Evolutionary conservation across 495 filamentous ascomycete species (phyloP).

Genomic region (Trypethelium eluteriae): DNA sequence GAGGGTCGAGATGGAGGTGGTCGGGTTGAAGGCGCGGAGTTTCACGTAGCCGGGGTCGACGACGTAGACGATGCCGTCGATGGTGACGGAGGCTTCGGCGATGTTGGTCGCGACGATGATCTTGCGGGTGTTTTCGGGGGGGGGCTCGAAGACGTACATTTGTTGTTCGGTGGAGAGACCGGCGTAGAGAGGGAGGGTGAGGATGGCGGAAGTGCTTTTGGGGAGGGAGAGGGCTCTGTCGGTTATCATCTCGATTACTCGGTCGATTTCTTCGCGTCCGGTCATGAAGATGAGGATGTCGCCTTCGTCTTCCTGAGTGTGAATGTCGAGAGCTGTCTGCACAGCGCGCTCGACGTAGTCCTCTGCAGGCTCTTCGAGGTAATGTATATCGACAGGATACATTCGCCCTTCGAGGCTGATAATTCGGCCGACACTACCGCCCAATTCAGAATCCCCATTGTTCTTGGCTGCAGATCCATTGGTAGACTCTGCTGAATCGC

Average conservation of each 20-base stretch:
- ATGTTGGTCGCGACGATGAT: slow-evolving; percentile 39
- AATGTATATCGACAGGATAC: slow-evolving; percentile 86
- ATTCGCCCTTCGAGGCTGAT: slow-evolving; percentile 85
- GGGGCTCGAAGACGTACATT: slow-evolving; percentile 38
- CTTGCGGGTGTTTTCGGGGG: slow-evolving; percentile 34
- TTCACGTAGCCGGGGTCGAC: slow-evolving; percentile 66
- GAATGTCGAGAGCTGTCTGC: slow-evolving; percentile 87
- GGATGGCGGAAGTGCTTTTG: slow-evolving; percentile 21
- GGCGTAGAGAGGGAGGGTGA: slow-evolving; percentile 36
- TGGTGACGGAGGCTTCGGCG: slow-evolving; percentile 41
- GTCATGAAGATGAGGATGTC: slow-evolving; percentile 62
- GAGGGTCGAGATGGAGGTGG: slow-evolving; percentile 81
- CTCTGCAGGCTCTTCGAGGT: slow-evolving; percentile 70
- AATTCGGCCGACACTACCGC: slow-evolving; percentile 55
- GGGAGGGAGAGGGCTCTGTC: slow-evolving; percentile 29
- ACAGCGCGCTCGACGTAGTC: slow-evolving; percentile 84
- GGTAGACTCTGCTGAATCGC: slow-evolving; percentile 34
- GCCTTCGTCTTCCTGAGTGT: slow-evolving; percentile 73
- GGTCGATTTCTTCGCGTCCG: slow-evolving; percentile 39
- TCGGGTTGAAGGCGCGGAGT: slow-evolving; percentile 77
- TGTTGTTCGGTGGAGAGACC: slow-evolving; percentile 38
- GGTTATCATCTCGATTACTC: slow-evolving; percentile 30
- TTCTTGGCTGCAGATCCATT: slow-evolving; percentile 35
- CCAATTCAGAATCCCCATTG: slow-evolving; percentile 14
- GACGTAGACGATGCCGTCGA: slow-evolving; percentile 37